phyloP scores from a whole-genome alignment of 352 stramenopile species.

The Aphanomyces invadans region DNA sequence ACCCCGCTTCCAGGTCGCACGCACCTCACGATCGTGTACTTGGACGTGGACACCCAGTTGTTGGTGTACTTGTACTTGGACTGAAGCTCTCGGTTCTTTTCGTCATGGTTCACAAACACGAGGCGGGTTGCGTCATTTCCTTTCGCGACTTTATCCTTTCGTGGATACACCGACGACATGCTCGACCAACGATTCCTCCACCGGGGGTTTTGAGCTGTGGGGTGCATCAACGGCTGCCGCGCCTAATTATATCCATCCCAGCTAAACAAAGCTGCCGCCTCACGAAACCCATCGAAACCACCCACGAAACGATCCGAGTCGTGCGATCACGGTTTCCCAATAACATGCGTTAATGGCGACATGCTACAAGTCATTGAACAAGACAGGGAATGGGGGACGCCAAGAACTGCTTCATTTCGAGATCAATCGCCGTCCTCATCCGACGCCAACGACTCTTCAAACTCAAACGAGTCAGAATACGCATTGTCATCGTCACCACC shows the following conservation, averaged over 20 bases:
- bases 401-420: not conserved
- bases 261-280: no score
- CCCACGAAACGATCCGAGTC: not conserved
- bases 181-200: not conserved
- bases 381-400: not conserved
- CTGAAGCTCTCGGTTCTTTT: conserved; percentile 49
- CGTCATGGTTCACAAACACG: conserved; percentile 50
- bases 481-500: conserved; percentile 7
- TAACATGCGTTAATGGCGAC: no score
- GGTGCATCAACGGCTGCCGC: not conserved
- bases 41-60: conserved; percentile 84
- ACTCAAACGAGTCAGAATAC: conserved; percentile 22
- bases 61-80: conserved; percentile 36
- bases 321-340: no score
- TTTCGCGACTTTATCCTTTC: not conserved
- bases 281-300: not conserved
- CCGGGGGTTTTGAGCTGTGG: not conserved
- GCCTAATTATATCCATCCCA: not conserved
- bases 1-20: conserved; percentile 35
- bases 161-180: conserved; percentile 4
- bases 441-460: conserved; percentile 5
- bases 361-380: no score
- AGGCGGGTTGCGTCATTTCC: conserved; percentile 26
- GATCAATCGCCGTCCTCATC: not conserved
- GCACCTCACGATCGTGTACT: conserved; percentile 86